Base-by-base conservation (phyloP, 345 rosid species). In the Passiflora organensis region DNA sequence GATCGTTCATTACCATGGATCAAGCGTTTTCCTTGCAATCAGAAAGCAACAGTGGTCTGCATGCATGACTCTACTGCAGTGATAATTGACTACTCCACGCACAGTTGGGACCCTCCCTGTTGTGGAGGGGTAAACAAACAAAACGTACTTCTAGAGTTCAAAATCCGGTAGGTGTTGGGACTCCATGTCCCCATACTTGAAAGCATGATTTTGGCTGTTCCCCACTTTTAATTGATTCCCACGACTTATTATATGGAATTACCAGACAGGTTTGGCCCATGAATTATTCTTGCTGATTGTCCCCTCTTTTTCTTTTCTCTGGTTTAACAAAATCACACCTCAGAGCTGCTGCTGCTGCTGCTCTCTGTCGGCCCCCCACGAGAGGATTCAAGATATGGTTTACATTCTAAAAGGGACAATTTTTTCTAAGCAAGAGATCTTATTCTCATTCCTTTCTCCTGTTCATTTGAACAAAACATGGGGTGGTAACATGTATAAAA, bases 191-290 rank as follows among this genome's bases (percentile, higher is more conserved):
- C 69, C 64, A 18, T 59, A 37, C n/a, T 47, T 8, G 46, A 44
- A 53, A 57, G 66, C 75, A 66, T 13, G 57, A 57, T 11, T 46
- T 56, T 58, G 72, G 54, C 16, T 56, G 57, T 56, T 59, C 46
- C 70, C 62, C 62, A 59, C 70, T 48, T 47, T 16, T 42, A 24
- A 47, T 19, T 43, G 14, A 28, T 48, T 36, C 32, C 37, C 51
- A 45, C 51, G 46, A 59, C 32, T 19, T 51, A 13, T 37, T 39
- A 38, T 41, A 53, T 0, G 53, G 48, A n/a, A 19, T 43, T 16
- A 45, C 11, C 34, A 58, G 75, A 65, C 77, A 72, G 51, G 51
- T 16, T 36, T 46, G 75, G 65, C 69, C 80, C 68, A 57, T 38
- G 11, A 61, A 52, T 53, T 66, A 52, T 66, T 69, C 75, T 66